These are phyloP conservation scores for Tylopilus vinaceipallidus DNA, from an alignment of 768 basidiomycete genomes.

Conservation along the genomic window DNA sequence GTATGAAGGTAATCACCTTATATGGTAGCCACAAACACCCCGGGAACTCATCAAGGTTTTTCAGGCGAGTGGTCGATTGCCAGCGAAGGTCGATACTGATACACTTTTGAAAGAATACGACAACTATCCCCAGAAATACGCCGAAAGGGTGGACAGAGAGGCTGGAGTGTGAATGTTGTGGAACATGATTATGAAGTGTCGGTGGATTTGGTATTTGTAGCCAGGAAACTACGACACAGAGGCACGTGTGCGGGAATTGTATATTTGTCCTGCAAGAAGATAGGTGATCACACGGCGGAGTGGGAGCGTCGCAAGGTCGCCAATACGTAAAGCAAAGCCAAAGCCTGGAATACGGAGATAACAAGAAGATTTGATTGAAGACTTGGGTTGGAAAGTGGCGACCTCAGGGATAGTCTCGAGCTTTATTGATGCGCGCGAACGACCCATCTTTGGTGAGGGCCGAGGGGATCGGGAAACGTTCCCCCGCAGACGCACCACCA, in stretches of 20 bases:
- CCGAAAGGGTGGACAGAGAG: background rate
- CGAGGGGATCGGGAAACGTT: constrained; percentile 21
- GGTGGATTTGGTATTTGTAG: background rate
- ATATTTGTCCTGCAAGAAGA: constrained; percentile 25
- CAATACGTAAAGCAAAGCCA: constrained; percentile 27
- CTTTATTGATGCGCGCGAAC: constrained; percentile 23
- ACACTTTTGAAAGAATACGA: constrained; percentile 15
- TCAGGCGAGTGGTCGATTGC: background rate
- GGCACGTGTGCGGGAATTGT: constrained; percentile 17
- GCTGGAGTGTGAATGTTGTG: constrained; percentile 9
- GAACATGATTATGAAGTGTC: background rate
- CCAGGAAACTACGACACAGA: constrained; percentile 13
- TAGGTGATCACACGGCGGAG: constrained; percentile 24
- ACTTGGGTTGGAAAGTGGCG: constrained; percentile 28
- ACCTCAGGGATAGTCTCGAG: constrained; percentile 42
- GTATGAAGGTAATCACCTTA: constrained; percentile 30
- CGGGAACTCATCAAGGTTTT: background rate
- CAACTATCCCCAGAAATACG: constrained; percentile 6
- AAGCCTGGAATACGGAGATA: constrained; percentile 28
- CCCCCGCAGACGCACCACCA: constrained; percentile 10
- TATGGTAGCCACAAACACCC: constrained; percentile 24
- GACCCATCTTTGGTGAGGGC: constrained; percentile 25
- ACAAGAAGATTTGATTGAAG: constrained; percentile 6
- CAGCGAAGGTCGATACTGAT: constrained; percentile 10
- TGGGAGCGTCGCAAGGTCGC: constrained; percentile 30